Evolutionary conservation across 805 yeast species (phyloP).

Genomic region (Limtongia smithiae): DNA sequence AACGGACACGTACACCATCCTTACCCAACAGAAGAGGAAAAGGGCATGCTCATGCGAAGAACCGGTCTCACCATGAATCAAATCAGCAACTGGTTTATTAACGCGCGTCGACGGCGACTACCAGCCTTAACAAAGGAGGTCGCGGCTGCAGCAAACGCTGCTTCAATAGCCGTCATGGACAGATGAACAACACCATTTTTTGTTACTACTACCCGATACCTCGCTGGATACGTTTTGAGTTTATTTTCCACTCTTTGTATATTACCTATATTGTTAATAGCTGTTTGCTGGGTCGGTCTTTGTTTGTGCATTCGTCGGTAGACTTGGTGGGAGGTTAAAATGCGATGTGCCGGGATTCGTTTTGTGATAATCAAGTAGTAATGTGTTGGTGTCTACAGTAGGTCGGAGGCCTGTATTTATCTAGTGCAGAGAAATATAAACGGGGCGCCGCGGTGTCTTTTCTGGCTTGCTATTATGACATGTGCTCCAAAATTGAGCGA

Average conservation of each 20-base stretch:
- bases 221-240: too few relatives aligned
- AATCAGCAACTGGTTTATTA: conserved; percentile 82
- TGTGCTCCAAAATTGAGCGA: too few relatives aligned
- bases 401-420: too few relatives aligned
- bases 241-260: too few relatives aligned
- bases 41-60: conserved; percentile 59
- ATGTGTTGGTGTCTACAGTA: too few relatives aligned
- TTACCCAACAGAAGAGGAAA: conserved; percentile 78
- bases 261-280: too few relatives aligned
- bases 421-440: too few relatives aligned
- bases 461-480: neutral
- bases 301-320: too few relatives aligned
- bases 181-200: neutral
- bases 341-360: too few relatives aligned
- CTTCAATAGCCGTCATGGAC: neutral
- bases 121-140: conserved; percentile 34
- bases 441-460: neutral
- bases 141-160: conserved; percentile 16
- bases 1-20: conserved; percentile 73
- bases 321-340: too few relatives aligned
- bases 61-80: conserved; percentile 81
- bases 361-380: too few relatives aligned
- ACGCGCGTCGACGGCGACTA: conserved; percentile 75
- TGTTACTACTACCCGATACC: neutral
- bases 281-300: too few relatives aligned